These are phyloP conservation scores for Nyssa sinensis DNA, from an alignment of 148 eudicot genomes.

Conservation along the genomic window DNA sequence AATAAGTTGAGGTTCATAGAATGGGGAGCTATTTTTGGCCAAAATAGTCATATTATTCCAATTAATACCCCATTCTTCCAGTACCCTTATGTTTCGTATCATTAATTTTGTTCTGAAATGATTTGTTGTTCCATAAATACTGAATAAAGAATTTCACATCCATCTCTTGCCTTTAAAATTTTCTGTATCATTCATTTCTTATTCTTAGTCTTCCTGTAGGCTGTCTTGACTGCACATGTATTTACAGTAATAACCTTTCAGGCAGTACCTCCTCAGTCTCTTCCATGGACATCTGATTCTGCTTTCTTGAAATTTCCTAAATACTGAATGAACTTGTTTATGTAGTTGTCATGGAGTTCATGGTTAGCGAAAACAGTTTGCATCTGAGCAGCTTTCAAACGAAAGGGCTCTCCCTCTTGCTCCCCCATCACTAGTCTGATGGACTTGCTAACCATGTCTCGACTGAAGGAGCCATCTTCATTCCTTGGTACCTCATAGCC, in stretches of 20 bases:
- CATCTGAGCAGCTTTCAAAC: constrained; percentile 14
- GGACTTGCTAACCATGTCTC: constrained; percentile 37
- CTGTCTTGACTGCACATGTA: too few relatives aligned
- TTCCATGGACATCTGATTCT: not conserved
- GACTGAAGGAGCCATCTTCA: constrained; percentile 40
- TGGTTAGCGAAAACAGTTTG: constrained; percentile 25
- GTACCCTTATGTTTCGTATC: not conserved
- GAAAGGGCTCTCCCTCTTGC: constrained; percentile 25
- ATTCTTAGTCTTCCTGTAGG: too few relatives aligned
- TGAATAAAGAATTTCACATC: not conserved
- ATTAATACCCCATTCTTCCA: not conserved
- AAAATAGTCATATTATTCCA: not conserved
- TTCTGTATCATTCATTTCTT: not conserved
- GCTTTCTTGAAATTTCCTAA: not conserved
- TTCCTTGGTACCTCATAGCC: constrained; percentile 39
- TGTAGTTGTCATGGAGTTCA: constrained; percentile 17
- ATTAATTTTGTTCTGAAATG: not conserved
- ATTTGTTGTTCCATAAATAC: not conserved
- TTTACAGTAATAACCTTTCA: not conserved
- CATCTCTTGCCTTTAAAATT: not conserved
- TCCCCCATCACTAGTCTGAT: constrained; percentile 31
- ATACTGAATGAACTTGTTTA: not conserved
- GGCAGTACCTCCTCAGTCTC: not conserved
- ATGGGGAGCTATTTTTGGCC: not conserved
- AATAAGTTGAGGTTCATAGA: too few relatives aligned